phyloP scores from a whole-genome alignment of 805 yeast species.

The Candida ascalaphidarum region DNA sequence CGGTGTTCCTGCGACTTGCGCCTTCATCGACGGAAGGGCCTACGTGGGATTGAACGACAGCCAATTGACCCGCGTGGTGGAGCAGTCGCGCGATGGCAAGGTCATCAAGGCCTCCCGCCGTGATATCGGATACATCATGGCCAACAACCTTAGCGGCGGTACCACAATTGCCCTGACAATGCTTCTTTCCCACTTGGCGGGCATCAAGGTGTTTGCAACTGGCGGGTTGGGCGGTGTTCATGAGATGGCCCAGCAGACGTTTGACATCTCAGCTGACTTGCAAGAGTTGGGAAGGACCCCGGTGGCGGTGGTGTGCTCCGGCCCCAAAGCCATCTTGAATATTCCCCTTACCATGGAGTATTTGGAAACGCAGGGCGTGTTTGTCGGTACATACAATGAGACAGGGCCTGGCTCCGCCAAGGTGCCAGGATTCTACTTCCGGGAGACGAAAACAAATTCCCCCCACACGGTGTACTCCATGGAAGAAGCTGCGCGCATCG shows the following conservation, averaged over 20 bases:
- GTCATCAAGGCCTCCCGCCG: constrained; percentile 68
- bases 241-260: constrained; percentile 60
- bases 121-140: constrained; percentile 68
- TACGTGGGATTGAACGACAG: constrained; percentile 49
- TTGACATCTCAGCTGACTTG: constrained; percentile 83
- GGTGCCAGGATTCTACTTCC: constrained; percentile 77
- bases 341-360: constrained; percentile 76
- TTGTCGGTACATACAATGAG: constrained; percentile 62
- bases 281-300: constrained; percentile 80
- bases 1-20: constrained; percentile 80
- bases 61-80: constrained; percentile 48
- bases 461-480: constrained; percentile 55
- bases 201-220: constrained; percentile 80
- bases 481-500: constrained; percentile 53
- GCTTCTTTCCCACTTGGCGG: constrained; percentile 69
- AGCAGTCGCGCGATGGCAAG: constrained; percentile 7
- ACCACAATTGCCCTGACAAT: constrained; percentile 87
- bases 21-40: constrained; percentile 65
- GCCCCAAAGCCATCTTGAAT: constrained; percentile 82
- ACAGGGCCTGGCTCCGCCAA: constrained; percentile 30
- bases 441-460: constrained; percentile 65
- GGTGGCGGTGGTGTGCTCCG: constrained; percentile 86
- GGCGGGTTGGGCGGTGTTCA: constrained; percentile 95
- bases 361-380: constrained; percentile 85
- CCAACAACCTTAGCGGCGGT: constrained; percentile 63